Base-by-base conservation (phyloP, 2,329 filamentous ascomycete genomes). In the Nemania bipapillata region DNA sequence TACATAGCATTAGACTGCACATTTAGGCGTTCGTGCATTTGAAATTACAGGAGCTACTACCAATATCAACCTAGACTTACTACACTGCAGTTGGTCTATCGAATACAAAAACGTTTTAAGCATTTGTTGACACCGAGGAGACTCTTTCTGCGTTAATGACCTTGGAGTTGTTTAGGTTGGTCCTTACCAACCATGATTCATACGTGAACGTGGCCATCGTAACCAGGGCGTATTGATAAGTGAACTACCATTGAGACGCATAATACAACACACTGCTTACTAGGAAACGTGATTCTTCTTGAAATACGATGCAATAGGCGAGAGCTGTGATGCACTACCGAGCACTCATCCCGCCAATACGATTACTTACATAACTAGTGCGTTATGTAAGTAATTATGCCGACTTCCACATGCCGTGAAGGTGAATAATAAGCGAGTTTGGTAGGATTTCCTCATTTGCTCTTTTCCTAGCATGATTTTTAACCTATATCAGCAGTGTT, bases 261-360 rank as follows among this genome's bases (percentile, higher is more conserved):
- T 9, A 22, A 42, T 56, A 22, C 7, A 42, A 42, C 32, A 6
- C 53, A 40, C 32, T 54, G 53, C 53, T 56, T 40, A 42, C 53
- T 28, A 15, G 35, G 35, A 45, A 17, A 45, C 5, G 15, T 45
- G 15, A 3, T n/a, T 45, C 15, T n/a, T 15, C 40, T n/a, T 45
- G 40, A 45, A 15, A 45, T n/a, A 45, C 40, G 40, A 45, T 7
- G 20, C 15, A 45, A 45, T n/a, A n/a, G 20, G 4, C 15, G 40
- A 45, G 17, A 45, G 40, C 40, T 45, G 17, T 45, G 15, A n/a
- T 45, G 40, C 40, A 45, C 40, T 45, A 45, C 40, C 15, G 12
- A 45, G 20, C 40, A 45, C 30, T 17, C 4, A 2, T 1, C 17
- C n/a, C 52, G 4, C n/a, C 3, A 30, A 20, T 37, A 54, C 11